Percentiles rank a stretch among this genome's conserved stretches.
These are phyloP conservation scores for Baudoinia panamericana DNA, from an alignment of 495 filamentous ascomycete genomes.

Conservation along the genomic window DNA sequence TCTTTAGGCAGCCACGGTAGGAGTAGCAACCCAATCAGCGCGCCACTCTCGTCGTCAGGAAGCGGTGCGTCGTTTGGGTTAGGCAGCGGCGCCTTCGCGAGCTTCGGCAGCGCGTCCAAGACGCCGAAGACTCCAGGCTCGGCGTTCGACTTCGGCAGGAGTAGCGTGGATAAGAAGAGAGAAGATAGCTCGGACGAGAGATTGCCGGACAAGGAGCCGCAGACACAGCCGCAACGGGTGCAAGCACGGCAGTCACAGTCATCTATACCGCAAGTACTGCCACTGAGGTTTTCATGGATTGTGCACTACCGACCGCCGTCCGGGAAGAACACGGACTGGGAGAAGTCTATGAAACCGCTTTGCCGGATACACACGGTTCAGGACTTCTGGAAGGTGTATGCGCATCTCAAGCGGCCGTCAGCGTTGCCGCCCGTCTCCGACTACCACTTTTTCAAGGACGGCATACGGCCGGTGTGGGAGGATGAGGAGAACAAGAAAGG, in stretches of 20 bases:
- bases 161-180: slow-evolving; percentile 24
- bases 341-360: slow-evolving; percentile 84
- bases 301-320: slow-evolving; percentile 95
- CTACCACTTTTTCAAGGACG: slow-evolving; percentile 96
- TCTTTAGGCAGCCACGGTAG: slow-evolving; percentile 48
- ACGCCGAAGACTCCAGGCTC: slow-evolving; percentile 80
- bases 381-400: slow-evolving; percentile 86
- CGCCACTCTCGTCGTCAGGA: slow-evolving; percentile 64
- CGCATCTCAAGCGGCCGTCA: slow-evolving; percentile 81
- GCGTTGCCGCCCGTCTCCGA: slow-evolving; percentile 83
- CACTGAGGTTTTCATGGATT: slow-evolving; percentile 77
- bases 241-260: slow-evolving; percentile 11
- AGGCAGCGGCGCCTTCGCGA: slow-evolving; percentile 89
- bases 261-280: slow-evolving; percentile 14
- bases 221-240: not conserved
- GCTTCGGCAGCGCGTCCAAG: slow-evolving; percentile 72
- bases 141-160: slow-evolving; percentile 54
- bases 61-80: slow-evolving; percentile 84
- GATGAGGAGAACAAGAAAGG: slow-evolving; percentile 92
- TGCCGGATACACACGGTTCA: slow-evolving; percentile 71
- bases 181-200: slow-evolving; percentile 6
- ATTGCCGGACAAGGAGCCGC: slow-evolving; percentile 13
- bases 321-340: slow-evolving; percentile 94
- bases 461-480: slow-evolving; percentile 95
- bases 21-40: slow-evolving; percentile 79